Evolutionary conservation across 257 asterid species (phyloP).

Genomic region (Petrea volubilis): DNA sequence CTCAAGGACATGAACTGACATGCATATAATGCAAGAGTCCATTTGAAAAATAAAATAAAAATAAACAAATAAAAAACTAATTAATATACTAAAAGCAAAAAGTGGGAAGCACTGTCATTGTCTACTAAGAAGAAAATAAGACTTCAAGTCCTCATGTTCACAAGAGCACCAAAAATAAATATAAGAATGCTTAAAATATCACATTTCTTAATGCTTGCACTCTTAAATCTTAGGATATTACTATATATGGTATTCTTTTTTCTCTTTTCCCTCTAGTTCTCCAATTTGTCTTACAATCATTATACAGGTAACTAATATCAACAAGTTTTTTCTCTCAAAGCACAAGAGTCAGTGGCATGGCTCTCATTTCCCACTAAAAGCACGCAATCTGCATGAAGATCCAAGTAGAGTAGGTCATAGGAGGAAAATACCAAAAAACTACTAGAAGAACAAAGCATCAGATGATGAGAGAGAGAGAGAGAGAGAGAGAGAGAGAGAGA

Average conservation of each 20-base stretch:
- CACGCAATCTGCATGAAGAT: slow-evolving; percentile 29
- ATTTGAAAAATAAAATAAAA: slow-evolving; percentile 41
- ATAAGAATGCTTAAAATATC: slow-evolving; percentile 11
- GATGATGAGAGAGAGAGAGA: slow-evolving; percentile 30
- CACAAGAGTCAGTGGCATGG: slow-evolving; percentile 9
- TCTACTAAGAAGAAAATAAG: slow-evolving; percentile 36
- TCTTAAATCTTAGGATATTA: slow-evolving; percentile 24
- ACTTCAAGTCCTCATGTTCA: slow-evolving; percentile 27
- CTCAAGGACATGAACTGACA: slow-evolving; percentile 51
- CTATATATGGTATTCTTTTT: slow-evolving; percentile 15
- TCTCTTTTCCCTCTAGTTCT: neutral
- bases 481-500: slow-evolving; percentile 20
- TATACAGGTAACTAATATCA: neutral
- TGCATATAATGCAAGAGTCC: slow-evolving; percentile 63
- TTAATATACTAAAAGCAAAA: slow-evolving; percentile 48
- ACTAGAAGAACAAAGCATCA: slow-evolving; percentile 23
- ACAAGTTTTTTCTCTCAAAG: slow-evolving; percentile 8
- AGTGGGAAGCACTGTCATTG: slow-evolving; percentile 61
- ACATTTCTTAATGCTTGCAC: slow-evolving; percentile 3
- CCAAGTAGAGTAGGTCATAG: slow-evolving; percentile 20
- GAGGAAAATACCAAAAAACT: neutral
- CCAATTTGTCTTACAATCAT: slow-evolving; percentile 24
- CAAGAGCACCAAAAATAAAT: slow-evolving; percentile 23
- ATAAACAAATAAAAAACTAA: slow-evolving; percentile 43
- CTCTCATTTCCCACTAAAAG: slow-evolving; percentile 24